Conservation (phyloP, 192 early-diverging fungal genomes). For the Podila clonocystis region DNA sequence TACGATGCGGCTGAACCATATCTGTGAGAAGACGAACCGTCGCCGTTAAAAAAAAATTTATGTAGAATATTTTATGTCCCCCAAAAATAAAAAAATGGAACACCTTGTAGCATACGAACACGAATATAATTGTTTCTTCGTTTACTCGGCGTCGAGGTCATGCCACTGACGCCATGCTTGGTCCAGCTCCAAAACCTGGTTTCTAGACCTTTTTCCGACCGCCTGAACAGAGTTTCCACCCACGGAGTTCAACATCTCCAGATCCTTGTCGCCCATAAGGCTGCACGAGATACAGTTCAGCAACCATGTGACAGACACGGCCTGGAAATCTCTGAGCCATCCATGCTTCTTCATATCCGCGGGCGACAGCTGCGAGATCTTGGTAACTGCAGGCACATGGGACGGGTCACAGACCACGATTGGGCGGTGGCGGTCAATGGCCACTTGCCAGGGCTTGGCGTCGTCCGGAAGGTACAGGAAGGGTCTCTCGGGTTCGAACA, state of each 20-base stretch:
- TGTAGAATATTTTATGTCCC: too few relatives aligned
- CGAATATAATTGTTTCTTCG: neutral
- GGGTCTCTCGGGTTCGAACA: neutral
- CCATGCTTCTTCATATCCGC: slow-evolving; percentile 25
- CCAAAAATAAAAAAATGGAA: too few relatives aligned
- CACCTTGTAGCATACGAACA: too few relatives aligned
- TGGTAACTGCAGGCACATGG: slow-evolving; percentile 1
- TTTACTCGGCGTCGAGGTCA: neutral
- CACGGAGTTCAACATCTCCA: slow-evolving; percentile 2
- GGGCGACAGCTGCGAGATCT: neutral
- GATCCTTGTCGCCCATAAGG: slow-evolving; percentile 12
- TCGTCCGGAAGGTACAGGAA: slow-evolving; percentile 21
- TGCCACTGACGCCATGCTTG: slow-evolving; percentile 12
- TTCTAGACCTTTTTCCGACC: too few relatives aligned
- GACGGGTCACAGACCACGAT: slow-evolving; percentile 32
- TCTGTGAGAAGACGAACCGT: slow-evolving; percentile 27
- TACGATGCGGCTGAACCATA: slow-evolving; percentile 38
- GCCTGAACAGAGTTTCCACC: too few relatives aligned
- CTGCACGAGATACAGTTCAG: slow-evolving; percentile 30
- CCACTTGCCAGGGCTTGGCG: slow-evolving; percentile 21
- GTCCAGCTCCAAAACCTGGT: neutral
- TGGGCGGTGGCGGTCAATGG: slow-evolving; percentile 11
- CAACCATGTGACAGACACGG: slow-evolving; percentile 21
- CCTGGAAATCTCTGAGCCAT: slow-evolving; percentile 23
- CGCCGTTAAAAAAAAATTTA: neutral